Base-by-base conservation (phyloP, 2,329 filamentous ascomycete species). In the Neobulgaria alba region DNA sequence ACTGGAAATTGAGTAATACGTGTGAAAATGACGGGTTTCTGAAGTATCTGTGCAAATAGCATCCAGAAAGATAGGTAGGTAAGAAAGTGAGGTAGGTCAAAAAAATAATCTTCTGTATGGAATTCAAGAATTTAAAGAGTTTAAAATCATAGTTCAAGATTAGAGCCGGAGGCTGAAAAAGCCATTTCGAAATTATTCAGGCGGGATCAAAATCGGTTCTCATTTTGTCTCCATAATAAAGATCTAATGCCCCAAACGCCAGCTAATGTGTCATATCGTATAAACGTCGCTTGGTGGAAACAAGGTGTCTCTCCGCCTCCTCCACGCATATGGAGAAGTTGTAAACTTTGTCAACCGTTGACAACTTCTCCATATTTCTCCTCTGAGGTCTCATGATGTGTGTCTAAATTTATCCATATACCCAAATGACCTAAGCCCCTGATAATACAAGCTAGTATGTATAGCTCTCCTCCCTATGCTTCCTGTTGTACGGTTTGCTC, bases 401-500 rank as follows among this genome's bases (percentile, higher is more conserved):
- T 18, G 16, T 35, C 31, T 17, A 47, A 44, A 35, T 51, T 45
- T 39, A 51, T 38, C 34, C 40, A 39, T 43, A 36, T 46, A 47
- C 42, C 42, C 31, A 48, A 47, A 29, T 38, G 39, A 17, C 29
- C n/a, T n/a, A 39, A 30, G 34, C 16, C 3, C 14, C 36, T 49
- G 34, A 45, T 50, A 38, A 34, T 50, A 50, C 48, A 53, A 43
- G 33, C 41, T 41, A 39, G 17, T 29, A 23, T 33, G 17, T 23
- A 26, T 18, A 45, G 23, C 44, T 12, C n/a, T 10, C 20, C 15
- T 10, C 10, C n/a, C 19, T 17, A 35, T 7, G 8, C 14, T n/a
- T 60, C 58, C 37, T 56, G 53, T 44, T 59, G 55, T 36, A 63
- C 59, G 14, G 60, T 62, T 58, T 62, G 55, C 59, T 61, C 34